Conservation (phyloP, 805 yeast species). For the Kodamaea laetipori region DNA sequence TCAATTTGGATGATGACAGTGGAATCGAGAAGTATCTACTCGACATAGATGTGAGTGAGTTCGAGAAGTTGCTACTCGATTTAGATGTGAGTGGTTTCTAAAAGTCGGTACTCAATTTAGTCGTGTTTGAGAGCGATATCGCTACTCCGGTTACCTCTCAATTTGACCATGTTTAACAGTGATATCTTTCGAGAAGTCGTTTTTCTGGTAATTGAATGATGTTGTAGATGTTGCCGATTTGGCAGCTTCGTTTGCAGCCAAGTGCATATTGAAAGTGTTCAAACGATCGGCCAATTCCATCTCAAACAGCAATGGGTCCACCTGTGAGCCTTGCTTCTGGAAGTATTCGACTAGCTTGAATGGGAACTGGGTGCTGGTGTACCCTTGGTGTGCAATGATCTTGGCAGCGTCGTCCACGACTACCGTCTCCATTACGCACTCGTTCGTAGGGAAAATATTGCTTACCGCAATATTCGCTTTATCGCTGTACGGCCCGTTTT, state of each 20-base stretch:
- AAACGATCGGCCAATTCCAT: background rate
- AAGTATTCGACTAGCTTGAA: conserved; percentile 3
- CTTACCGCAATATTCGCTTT: background rate
- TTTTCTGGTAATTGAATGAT: conserved; percentile 1
- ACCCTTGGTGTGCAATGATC: conserved; percentile 9
- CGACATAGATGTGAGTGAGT: too few species aligned
- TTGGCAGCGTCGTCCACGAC: conserved; percentile 7
- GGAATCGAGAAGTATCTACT: too few species aligned
- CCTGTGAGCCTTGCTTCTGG: conserved; percentile 3
- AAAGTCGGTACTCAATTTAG: too few species aligned
- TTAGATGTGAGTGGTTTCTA: too few species aligned
- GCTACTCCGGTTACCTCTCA: background rate
- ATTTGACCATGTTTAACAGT: background rate
- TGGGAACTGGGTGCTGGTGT: conserved; percentile 7
- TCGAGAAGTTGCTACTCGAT: too few species aligned
- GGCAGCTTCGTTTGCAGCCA: background rate
- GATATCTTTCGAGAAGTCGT: conserved; percentile 1
- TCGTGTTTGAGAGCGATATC: too few species aligned
- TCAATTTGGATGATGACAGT: too few species aligned
- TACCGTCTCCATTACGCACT: conserved; percentile 5
- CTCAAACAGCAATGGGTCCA: conserved; percentile 7
- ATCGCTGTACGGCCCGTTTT: conserved; percentile 6
- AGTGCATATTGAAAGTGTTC: background rate
- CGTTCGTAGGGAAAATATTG: background rate
- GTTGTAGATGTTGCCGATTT: conserved; percentile 1